Base-by-base conservation (phyloP, 2,329 filamentous ascomycete genomes). In the Colletotrichum orbiculare region DNA sequence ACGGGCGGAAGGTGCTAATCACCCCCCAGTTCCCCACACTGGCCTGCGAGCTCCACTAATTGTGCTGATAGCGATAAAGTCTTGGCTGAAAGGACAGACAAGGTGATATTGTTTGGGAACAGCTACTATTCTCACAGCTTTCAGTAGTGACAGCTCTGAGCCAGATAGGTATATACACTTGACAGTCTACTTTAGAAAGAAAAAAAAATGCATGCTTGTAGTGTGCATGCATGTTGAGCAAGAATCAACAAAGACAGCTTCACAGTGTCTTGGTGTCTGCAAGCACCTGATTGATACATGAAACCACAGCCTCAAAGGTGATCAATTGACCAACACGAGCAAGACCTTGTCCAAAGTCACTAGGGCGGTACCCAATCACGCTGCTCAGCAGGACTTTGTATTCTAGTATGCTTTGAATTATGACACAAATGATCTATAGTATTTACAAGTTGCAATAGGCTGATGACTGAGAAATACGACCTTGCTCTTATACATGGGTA, bases 11-110 rank as follows among this genome's bases (percentile, higher is more conserved):
- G 50, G 62, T 62, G 53, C 62, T 62, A 58, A 41, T 53, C 62
- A 58, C 41, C 48, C 62, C 50, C 62, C 56, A 34, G 58, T 62
- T 58, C 63, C 63, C 63, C 63, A 65, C 63, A 65, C 63, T 61
- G 43, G 50, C 33, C 50, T 34, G 41, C 25, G 17, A 34, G 58
- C 46, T 39, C 63, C 63, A 66, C 63, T 42, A 43, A 53, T 54
- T 12, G 17, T 37, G 13, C 46, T 42, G 63, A 65, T 63, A 66
- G 37, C 42, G 53, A 54, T 56, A 48, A 53, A 47, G 25, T 25
- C 25, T 25, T 25, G 25, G 25, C 25, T 25, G 4, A 25, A 25
- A 25, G 4, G 25, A 25, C 25, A 25, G 4, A 25, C 25, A 25
- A 25, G 25, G 1, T 25, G 25, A 5, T 25, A 25, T 25, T 25